Base-by-base conservation (phyloP, 352 stramenopile genomes). In the Pythium phragmiticola region DNA sequence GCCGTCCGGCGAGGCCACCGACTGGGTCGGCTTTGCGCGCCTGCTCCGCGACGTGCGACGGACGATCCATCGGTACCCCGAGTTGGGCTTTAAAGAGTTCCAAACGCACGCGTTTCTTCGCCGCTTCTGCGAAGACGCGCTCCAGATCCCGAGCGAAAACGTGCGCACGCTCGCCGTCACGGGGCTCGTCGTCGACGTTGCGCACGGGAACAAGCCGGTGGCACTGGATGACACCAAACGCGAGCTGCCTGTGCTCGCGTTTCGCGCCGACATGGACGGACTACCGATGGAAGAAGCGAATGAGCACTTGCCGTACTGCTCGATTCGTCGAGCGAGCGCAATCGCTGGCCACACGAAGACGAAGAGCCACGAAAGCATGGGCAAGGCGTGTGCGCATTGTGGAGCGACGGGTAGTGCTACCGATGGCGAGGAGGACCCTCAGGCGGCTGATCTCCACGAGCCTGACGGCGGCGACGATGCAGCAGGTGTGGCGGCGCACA, bases 261-360 rank as follows among this genome's bases (percentile, higher is more conserved):
- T 99, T 50, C 84, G 96, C 42, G 92, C 96, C 7, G 96, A 99
- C 70, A 98, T 99, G 89, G 96, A 99, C 73, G 95, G 90, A 11
- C 69, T 98, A 14, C 94, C 95, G 6, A 98, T 99, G 67, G 69
- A 90, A 66, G 86, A 95, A 58, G 56, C 86, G 53, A 94, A 90
- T 51, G 72, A 89, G 12, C 80, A 92, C 65, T 65, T 94, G 63
- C 76, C 83, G 3, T 92, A 92, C 55, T 89, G 80, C 53, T 94
- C 85, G 11, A 89, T 74, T 19, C 73, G 42, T 4, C 33, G 66
- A 28, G 76, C 61, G 12, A 30, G 26, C 4, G 26, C 2, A 5
- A 30, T 30, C 26, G 26, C 26, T 30, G 26, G 26, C 2, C 26
- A 30, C 26, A 5, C 26, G 26, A 30, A 30, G 26, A 30, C 26